Evolutionary conservation across 768 basidiomycete genomes (phyloP), one percentile per base, ranked within the genome.

Genomic region (Mycena olivaceomarginata): DNA sequence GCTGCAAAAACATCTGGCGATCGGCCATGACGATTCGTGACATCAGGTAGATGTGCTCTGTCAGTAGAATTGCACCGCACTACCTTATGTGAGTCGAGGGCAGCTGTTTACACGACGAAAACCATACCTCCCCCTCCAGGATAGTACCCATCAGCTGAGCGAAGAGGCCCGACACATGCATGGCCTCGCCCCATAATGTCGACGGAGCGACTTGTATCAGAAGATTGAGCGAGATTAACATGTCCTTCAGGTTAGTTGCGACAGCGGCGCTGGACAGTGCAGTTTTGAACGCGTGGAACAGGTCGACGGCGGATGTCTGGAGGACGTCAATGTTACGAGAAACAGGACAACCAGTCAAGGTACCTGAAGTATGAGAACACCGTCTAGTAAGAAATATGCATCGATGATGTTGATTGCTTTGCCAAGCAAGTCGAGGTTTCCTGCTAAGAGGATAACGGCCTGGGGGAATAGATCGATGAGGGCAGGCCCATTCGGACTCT

Each of bases 91-190:
- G 16, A 77, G 74, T 67, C 18, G 6, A 53, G 43, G 12, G 18
- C 57, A 59, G 57, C 60, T 53, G 56, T 70, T 31, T 69, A 12
- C 25, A 37, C 5, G 10, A 9, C 16, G 40, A 16, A 59, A 12
- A 71, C 62, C n/a, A 56, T 81, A 95, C 95, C 86, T 96, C 92
- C 76, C 93, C 94, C 31, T 93, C 91, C 5, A 91, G 85, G 15
- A 97, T 84, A 5, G 89, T 89, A 72, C 90, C 90, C 31, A 96
- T 80, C 18, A 96, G 79, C 51, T 89, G 86, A 20, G 89, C 85
- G 81, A 98, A 97, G 43, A 97, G 89, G 13, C 95, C 94, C 0
- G 95, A 94, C 3, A 85, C 84, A 80, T 97, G 94, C 83, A 98
- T 85, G 4, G 94, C 85, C 81, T 92, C 92, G 0, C 92, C 95